These are phyloP conservation scores for Vigna reflexopilosa DNA, from an alignment of 306 rosid species.

Conservation along the genomic window DNA sequence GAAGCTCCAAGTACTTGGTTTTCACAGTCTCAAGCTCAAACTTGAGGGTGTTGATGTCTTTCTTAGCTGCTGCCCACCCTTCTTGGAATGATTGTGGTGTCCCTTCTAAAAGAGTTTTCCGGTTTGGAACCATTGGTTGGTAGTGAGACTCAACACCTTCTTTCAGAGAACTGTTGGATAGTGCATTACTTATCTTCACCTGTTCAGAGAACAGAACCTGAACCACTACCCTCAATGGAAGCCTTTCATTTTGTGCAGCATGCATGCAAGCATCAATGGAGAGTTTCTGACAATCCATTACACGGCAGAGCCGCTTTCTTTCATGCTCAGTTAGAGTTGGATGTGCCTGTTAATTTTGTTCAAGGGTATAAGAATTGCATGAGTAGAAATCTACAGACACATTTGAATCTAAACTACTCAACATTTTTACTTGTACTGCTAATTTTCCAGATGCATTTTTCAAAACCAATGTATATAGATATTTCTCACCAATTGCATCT, in stretches of 20 bases:
- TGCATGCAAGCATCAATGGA: constrained; percentile 99
- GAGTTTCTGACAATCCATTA: constrained; percentile 98
- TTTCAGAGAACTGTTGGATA: constrained; percentile 66
- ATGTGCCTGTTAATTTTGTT: constrained; percentile 72
- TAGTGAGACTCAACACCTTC: constrained; percentile 67
- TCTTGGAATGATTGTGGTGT: constrained; percentile 99
- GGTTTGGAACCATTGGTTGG: constrained; percentile 76
- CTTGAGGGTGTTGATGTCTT: constrained; percentile 87
- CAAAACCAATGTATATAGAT: not conserved
- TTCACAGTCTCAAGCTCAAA: constrained; percentile 93
- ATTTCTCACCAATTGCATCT: not conserved
- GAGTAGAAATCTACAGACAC: not conserved
- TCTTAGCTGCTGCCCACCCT: constrained; percentile 94
- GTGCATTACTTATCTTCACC: constrained; percentile 89
- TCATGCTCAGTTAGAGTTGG: constrained; percentile 95
- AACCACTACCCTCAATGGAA: constrained; percentile 92
- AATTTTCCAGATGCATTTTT: not conserved
- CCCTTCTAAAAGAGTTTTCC: constrained; percentile 86
- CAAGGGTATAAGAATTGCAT: constrained; percentile 20
- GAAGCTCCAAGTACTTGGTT: constrained; percentile 85
- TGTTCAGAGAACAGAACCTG: constrained; percentile 97
- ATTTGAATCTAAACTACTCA: constrained; percentile 15
- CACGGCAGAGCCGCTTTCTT: constrained; percentile 90
- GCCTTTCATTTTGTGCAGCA: constrained; percentile 96
- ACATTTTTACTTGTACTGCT: not conserved